Conservation (phyloP, 2,329 filamentous ascomycete genomes). For the Clonostachys solani region DNA sequence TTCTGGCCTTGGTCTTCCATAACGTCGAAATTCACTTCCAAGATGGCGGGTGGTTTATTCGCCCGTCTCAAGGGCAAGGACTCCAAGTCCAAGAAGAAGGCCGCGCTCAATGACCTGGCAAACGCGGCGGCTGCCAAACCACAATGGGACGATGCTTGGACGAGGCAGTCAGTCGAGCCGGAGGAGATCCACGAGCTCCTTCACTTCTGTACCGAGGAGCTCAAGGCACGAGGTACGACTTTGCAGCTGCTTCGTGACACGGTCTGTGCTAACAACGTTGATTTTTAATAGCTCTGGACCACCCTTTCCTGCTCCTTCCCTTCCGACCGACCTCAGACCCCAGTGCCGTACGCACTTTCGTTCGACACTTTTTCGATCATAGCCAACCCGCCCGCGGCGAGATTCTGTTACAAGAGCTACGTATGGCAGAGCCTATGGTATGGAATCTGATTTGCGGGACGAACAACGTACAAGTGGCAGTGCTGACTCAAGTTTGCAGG, state of each 20-base stretch:
- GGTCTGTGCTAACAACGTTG: constrained; percentile 9
- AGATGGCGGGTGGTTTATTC: constrained; percentile 51
- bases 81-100: constrained; percentile 63
- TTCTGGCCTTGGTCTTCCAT: no score
- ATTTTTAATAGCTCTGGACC: constrained; percentile 65
- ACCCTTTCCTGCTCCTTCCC: constrained; percentile 87
- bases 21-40: constrained; percentile 10
- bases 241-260: neutral
- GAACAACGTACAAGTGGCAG: neutral
- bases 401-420: constrained; percentile 75
- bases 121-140: constrained; percentile 61
- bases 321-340: constrained; percentile 93
- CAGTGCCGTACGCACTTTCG: constrained; percentile 85
- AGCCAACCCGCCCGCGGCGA: constrained; percentile 63
- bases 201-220: constrained; percentile 78
- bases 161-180: constrained; percentile 74
- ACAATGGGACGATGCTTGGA: constrained; percentile 84
- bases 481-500: constrained; percentile 42
- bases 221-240: constrained; percentile 85
- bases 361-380: constrained; percentile 86
- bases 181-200: constrained; percentile 90
- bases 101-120: constrained; percentile 41
- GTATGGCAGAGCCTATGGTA: constrained; percentile 93
- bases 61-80: constrained; percentile 74
- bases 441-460: constrained; percentile 14